These are phyloP conservation scores for Huiozyma naganishii DNA, from an alignment of 805 yeast species.

Conservation along the genomic window DNA sequence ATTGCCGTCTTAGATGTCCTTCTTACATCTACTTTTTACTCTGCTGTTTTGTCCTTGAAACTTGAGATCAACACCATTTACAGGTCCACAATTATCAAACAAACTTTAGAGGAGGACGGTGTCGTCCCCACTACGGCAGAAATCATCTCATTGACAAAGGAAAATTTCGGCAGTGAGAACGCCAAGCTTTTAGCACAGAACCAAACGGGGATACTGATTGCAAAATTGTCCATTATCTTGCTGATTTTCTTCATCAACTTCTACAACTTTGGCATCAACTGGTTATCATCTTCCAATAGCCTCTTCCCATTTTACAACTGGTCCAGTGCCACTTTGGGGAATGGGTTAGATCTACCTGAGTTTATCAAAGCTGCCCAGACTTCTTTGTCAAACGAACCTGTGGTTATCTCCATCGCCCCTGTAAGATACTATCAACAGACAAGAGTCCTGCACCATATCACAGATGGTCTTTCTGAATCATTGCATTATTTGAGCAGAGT, in stretches of 20 bases:
- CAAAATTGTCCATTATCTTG: conserved; percentile 50
- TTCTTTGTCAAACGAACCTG: conserved; percentile 31
- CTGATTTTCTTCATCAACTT: conserved; percentile 54
- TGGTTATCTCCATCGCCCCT: conserved; percentile 48
- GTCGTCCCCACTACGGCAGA: conserved; percentile 64
- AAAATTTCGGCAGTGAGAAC: conserved; percentile 6
- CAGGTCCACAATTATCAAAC: conserved; percentile 64
- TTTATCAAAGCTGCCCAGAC: conserved; percentile 18
- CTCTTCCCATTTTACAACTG: neutral
- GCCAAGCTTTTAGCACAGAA: conserved; percentile 19
- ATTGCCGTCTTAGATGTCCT: conserved; percentile 62
- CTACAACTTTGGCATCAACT: conserved; percentile 58
- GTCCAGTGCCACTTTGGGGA: neutral
- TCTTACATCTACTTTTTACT: conserved; percentile 67
- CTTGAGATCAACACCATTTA: conserved; percentile 82
- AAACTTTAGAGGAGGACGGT: conserved; percentile 88
- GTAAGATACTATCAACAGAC: conserved; percentile 48
- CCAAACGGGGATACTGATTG: conserved; percentile 37
- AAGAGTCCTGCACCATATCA: conserved; percentile 45
- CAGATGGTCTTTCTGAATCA: conserved; percentile 33
- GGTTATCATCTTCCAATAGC: conserved; percentile 26
- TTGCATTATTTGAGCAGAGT: conserved; percentile 33
- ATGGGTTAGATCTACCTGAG: neutral
- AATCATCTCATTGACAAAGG: conserved; percentile 38
- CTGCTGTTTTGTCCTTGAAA: conserved; percentile 77